Evolutionary conservation across 139 green algal genomes (phyloP).

Genomic region (Chlamydomonas incerta): DNA sequence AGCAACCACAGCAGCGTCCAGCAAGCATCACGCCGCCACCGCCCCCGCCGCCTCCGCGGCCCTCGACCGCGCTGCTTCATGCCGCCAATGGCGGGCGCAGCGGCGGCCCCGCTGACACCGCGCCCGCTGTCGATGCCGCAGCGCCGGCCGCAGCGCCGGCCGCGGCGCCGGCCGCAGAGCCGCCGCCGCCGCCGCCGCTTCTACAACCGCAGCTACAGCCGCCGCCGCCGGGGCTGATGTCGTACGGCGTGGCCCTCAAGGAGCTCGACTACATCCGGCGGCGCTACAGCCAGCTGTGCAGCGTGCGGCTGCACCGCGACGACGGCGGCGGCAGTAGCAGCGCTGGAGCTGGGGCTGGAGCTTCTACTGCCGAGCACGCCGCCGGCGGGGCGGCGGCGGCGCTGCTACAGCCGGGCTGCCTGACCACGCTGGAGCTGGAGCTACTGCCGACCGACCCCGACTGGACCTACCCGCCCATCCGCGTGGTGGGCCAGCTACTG

Average conservation of each 20-base stretch:
- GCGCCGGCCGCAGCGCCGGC: background rate
- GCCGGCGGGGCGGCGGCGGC: background rate
- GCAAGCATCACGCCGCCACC: background rate
- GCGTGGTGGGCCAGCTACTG: constrained; percentile 33
- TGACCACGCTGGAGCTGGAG: constrained; percentile 41
- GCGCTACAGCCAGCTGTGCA: constrained; percentile 33
- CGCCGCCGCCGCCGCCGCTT: background rate
- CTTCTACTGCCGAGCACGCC: background rate
- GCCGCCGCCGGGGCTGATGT: constrained; percentile 12
- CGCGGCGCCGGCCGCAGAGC: background rate
- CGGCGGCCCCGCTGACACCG: background rate
- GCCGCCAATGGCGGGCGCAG: background rate
- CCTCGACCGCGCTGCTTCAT: background rate
- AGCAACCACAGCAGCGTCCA: background rate
- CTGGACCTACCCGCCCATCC: constrained; percentile 20
- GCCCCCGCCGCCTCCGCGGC: background rate
- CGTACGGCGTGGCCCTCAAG: constrained; percentile 17
- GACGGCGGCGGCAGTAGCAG: too few species aligned
- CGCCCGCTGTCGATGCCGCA: too few species aligned
- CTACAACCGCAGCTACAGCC: too few species aligned
- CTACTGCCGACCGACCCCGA: constrained; percentile 36
- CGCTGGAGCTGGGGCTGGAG: too few species aligned
- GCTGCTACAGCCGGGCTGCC: constrained; percentile 5
- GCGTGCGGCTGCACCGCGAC: background rate
- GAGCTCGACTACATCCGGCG: constrained; percentile 34